Evolutionary conservation across 2,329 filamentous ascomycete species (phyloP), one percentile per base, ranked within the genome.

Genomic region (Arthrinium puccinioides): DNA sequence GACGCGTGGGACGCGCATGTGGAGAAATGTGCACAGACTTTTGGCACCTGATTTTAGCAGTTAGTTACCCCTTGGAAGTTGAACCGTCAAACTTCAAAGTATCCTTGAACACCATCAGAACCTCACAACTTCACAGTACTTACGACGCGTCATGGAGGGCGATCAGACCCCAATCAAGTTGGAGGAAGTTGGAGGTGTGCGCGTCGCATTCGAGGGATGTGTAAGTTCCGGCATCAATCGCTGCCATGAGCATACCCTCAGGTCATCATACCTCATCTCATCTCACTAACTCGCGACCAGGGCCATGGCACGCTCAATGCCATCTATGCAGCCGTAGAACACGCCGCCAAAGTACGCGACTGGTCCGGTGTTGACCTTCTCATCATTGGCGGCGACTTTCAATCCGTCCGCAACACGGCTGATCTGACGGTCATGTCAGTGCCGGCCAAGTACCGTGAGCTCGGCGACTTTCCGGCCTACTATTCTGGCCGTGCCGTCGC

Each of bases 311-410:
- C 82, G 1, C 76, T 98, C 36, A 76, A 97, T 57, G 84, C 87
- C 40, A 97, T 98, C 49, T 98, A 97, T 60, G 77, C 83, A 1
- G 82, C 86, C 1, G 76, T 94, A 19, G 67, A 74, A 27, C 70
- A 76, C 45, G 73, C 87, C 9, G 86, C 82, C 59, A 67, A 77
- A 46, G 67, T 73, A 31, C 84, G 84, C 50, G 74, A 74, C 18
- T 96, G 90, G 89, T 70, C 84, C 46, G 77, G 74, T 23, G 79
- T 97, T 21, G 92, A 98, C 58, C 64, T 96, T 9, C 66, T 98
- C 48, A 94, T 98, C 53, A 95, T 98, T 51, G 87, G 90, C 39
- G 92, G 92, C 20, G 92, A 98, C 57, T 98, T 98, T 48, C 87
- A 96, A 82, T 82, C 92, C 28, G 80, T 89, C 25, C 86, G 92